These are phyloP conservation scores for Pyricularia sp. DNA, from an alignment of 2,329 filamentous ascomycete species.

Conservation along the genomic window DNA sequence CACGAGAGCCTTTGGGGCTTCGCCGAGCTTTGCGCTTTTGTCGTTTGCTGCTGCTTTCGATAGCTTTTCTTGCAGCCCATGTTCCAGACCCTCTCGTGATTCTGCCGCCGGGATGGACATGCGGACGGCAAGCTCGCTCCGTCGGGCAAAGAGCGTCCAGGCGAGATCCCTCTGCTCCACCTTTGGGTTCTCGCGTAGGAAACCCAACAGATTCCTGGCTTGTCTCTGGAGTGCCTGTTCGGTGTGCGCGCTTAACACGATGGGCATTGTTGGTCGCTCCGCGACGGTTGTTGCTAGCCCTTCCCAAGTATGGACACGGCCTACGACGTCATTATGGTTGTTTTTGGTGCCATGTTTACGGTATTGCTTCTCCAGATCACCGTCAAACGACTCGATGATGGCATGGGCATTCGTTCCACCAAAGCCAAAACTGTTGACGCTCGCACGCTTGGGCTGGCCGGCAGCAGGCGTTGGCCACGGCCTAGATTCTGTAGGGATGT, in stretches of 20 bases:
- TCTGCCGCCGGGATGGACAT: background rate
- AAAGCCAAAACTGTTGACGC: conserved; percentile 18
- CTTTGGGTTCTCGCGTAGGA: background rate
- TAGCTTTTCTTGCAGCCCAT: background rate
- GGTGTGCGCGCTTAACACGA: background rate
- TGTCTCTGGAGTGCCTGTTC: background rate
- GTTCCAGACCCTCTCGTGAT: background rate
- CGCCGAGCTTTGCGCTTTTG: background rate
- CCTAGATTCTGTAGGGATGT: conserved; percentile 10
- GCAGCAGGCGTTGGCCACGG: conserved; percentile 6
- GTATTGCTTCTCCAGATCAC: too few relatives aligned
- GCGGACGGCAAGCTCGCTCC: background rate
- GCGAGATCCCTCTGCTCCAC: background rate
- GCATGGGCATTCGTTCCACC: conserved; percentile 19
- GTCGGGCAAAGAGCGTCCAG: background rate
- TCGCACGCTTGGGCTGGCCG: conserved; percentile 14
- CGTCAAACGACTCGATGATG: conserved; percentile 10
- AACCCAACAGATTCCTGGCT: background rate
- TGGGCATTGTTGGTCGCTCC: background rate
- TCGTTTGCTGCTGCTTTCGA: background rate
- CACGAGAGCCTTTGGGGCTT: background rate
- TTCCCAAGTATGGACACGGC: too few relatives aligned
- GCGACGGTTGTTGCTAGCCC: too few relatives aligned
- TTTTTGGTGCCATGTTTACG: too few relatives aligned
- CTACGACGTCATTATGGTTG: too few relatives aligned